These are phyloP conservation scores for Cercospora zeae-maydis DNA, from an alignment of 2,329 filamentous ascomycete species.

Conservation along the genomic window DNA sequence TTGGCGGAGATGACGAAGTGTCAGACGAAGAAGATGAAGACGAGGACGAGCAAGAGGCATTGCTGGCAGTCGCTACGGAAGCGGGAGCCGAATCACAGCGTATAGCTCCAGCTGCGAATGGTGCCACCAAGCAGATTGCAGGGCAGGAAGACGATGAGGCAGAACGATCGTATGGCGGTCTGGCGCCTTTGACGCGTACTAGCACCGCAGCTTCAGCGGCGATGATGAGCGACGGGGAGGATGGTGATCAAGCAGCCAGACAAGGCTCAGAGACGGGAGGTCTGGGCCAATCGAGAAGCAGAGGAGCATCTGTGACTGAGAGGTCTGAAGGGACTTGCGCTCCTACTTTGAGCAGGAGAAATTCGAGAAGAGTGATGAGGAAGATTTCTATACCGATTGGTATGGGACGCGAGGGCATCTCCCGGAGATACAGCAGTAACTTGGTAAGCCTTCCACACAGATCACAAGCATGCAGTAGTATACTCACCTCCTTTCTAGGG, in stretches of 20 bases:
- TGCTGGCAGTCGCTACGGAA: conserved; percentile 21
- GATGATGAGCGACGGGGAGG: conserved; percentile 25
- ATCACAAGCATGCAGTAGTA: too few species aligned
- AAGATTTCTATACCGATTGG: conserved; percentile 45
- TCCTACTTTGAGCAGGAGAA: conserved; percentile 24
- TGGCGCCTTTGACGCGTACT: conserved; percentile 34
- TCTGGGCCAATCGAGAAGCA: conserved; percentile 11
- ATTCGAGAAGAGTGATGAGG: conserved; percentile 36
- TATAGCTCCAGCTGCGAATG: background rate
- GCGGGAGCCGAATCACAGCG: conserved; percentile 27
- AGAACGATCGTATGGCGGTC: conserved; percentile 38
- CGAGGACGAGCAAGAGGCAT: conserved; percentile 17
- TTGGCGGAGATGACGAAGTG: conserved; percentile 45
- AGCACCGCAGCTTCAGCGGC: conserved; percentile 30
- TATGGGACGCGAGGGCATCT: conserved; percentile 43
- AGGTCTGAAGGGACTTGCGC: background rate
- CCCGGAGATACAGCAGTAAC: conserved; percentile 45
- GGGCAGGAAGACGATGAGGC: conserved; percentile 34
- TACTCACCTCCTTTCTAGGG: background rate
- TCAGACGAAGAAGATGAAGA: conserved; percentile 39
- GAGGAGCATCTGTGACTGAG: conserved; percentile 18
- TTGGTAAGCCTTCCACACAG: conserved; percentile 28
- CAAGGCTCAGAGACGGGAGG: conserved; percentile 14
- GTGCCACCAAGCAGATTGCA: conserved; percentile 8
- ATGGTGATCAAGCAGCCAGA: conserved; percentile 22